Evolutionary conservation across 108 stramenopile species (phyloP).

Genomic region (Cyclotella kingstonii): DNA sequence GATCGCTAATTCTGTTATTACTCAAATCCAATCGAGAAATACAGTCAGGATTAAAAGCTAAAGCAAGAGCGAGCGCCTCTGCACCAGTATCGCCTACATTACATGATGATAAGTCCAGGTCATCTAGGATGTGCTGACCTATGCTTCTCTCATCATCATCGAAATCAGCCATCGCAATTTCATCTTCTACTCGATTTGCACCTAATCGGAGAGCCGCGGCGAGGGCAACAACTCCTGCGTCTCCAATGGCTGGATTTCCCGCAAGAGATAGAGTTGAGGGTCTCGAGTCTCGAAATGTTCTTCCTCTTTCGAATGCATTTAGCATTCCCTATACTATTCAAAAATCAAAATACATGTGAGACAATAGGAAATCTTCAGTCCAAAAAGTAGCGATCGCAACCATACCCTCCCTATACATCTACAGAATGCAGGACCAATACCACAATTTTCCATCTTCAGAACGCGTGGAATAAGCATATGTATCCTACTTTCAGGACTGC

Average conservation of each 20-base stretch:
- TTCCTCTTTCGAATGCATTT: constrained; percentile 29
- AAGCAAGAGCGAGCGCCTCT: constrained; percentile 70
- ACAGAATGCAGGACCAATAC: constrained; percentile 69
- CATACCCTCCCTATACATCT: constrained; percentile 69
- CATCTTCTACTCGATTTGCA: too few species aligned
- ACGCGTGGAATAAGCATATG: constrained; percentile 49
- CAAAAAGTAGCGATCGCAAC: constrained; percentile 2
- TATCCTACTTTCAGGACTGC: constrained; percentile 13
- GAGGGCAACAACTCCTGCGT: constrained; percentile 73
- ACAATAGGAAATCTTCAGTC: not conserved
- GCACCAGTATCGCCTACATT: constrained; percentile 71
- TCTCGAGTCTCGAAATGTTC: constrained; percentile 11
- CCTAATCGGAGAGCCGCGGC: constrained; percentile 72
- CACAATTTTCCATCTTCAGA: constrained; percentile 58
- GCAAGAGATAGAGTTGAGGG: constrained; percentile 43
- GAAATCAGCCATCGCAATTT: constrained; percentile 16
- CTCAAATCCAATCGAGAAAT: constrained; percentile 70
- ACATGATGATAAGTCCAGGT: constrained; percentile 71
- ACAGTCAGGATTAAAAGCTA: constrained; percentile 49
- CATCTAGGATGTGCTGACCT: constrained; percentile 45
- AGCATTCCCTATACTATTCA: constrained; percentile 20
- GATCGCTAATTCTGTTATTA: constrained; percentile 74
- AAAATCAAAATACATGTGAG: not conserved
- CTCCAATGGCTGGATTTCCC: constrained; percentile 69
- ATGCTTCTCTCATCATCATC: constrained; percentile 6